Base-by-base conservation (phyloP, 345 rosid species). In the Eucalyptus melliodora region DNA sequence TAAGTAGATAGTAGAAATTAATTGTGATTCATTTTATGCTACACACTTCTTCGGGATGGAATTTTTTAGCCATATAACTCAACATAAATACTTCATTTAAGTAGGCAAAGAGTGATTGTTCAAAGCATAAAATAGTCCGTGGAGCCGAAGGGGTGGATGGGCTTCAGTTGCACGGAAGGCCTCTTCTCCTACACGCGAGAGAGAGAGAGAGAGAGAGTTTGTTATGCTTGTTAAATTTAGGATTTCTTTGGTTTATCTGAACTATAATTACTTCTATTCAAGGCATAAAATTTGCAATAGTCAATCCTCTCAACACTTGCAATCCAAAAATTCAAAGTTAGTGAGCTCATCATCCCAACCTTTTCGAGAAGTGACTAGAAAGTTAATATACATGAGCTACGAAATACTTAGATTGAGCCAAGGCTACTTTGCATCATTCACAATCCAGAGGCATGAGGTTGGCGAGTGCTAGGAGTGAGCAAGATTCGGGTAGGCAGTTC, bases 401-500 rank as follows among this genome's bases (percentile, higher is more conserved):
- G 3, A 40, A 77, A 40, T 77, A 7, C 11, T 40, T 26, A 5
- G 16, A 77, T 37, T 13, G 16, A 77, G 45, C 47, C 83, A 77
- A 77, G 42, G 27, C 9, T 40, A 77, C 15, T 21, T 77, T 77
- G 45, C 27, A 77, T 77, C 5, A 21, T 24, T 37, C 83, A 6
- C 8, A 24, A 37, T 11, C 45, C 16, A 26, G 40, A 77, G 27
- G 9, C 13, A 7, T 21, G 8, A 40, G 27, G 9, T 23, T 40
- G 9, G 47, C 2, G 1, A 77, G 16, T 3, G 3, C 13, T 26
- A 53, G 2, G 11, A 5, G 2, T 53, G 4, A 53, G 59, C 5
- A 53, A 1, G 5, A 2, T 53, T 0, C 0, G 2, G 0, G 10
- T 53, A 5, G 2, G 9, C 5, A 19, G 1, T 53, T 53, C 59